A percentile compares a stretch with the other conserved stretches of the same genome.
phyloP scores from a whole-genome alignment of 768 basidiomycete genomes.

The Kondoa subrosea region DNA sequence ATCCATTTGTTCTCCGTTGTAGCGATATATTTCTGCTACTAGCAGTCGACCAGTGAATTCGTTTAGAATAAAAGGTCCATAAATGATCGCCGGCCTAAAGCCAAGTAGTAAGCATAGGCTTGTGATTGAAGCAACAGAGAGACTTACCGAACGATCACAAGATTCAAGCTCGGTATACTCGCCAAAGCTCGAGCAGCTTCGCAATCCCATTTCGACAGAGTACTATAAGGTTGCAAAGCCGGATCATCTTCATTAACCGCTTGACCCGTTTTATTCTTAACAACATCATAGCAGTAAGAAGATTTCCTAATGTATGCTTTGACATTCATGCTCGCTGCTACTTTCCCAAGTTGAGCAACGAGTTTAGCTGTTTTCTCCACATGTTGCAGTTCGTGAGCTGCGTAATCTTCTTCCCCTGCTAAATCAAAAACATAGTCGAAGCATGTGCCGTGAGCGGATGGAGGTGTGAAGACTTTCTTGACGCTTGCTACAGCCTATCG shows the following conservation, averaged over 20 bases:
- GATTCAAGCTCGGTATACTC: conserved; percentile 1
- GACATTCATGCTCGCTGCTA: not conserved
- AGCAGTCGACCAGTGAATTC: conserved; percentile 4
- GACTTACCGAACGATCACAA: conserved; percentile 2
- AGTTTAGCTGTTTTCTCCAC: not conserved
- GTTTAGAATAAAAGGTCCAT: conserved; percentile 1
- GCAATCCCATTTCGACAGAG: not conserved
- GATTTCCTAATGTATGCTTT: not conserved
- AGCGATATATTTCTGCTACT: conserved; percentile 9
- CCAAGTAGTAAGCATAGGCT: not conserved
- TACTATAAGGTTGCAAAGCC: not conserved
- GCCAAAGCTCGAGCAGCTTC: conserved; percentile 7
- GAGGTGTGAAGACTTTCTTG: conserved; percentile 1
- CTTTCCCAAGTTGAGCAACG: not conserved
- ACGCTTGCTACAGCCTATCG: not conserved
- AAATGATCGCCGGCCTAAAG: conserved; percentile 4
- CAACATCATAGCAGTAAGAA: not conserved
- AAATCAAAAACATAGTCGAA: conserved; percentile 11
- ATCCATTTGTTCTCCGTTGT: conserved; percentile 1
- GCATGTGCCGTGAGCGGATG: not conserved
- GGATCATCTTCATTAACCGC: not conserved
- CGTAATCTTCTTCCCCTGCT: not conserved
- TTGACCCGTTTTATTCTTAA: not conserved
- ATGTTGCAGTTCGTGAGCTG: not conserved
- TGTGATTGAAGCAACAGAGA: not conserved